A percentile compares a stretch with the other conserved stretches of the same genome.
Conservation (phyloP, 2,329 filamentous ascomycete genomes). For the Aspergillus caelatus region DNA sequence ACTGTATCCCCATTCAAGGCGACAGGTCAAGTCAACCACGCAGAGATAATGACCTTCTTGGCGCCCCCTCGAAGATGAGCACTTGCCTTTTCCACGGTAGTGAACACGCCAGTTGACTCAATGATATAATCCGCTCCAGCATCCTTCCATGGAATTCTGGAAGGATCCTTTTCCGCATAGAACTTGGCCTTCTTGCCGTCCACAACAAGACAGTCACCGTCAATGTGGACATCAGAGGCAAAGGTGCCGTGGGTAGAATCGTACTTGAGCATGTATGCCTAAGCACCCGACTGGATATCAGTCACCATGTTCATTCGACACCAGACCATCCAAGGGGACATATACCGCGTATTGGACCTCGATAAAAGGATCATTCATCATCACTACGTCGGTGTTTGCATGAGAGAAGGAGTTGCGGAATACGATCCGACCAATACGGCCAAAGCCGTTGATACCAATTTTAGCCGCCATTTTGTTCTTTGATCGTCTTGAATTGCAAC, state of each 20-base stretch:
- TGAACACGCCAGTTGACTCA: conserved; percentile 99
- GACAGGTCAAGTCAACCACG: conserved; percentile 91
- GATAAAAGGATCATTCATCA: conserved; percentile 99
- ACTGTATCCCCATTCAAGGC: conserved; percentile 98
- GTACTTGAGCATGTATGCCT: conserved; percentile 99
- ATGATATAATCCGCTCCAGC: conserved; percentile 90
- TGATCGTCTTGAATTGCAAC: too few relatives aligned
- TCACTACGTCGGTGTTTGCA: conserved; percentile 85
- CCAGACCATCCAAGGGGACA: conserved; percentile 49
- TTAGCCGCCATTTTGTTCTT: conserved; percentile 21
- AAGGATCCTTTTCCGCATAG: conserved; percentile 89
- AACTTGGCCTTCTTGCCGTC: conserved; percentile 95
- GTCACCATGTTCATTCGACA: neutral
- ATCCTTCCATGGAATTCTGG: conserved; percentile 85
- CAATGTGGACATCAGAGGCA: conserved; percentile 83
- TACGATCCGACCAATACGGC: conserved; percentile 94
- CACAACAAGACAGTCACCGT: conserved; percentile 74
- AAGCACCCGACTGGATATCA: neutral
- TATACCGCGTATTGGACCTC: conserved; percentile 96
- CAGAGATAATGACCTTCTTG: conserved; percentile 86
- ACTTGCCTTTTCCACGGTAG: conserved; percentile 92
- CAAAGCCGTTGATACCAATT: conserved; percentile 99
- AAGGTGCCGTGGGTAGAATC: conserved; percentile 96
- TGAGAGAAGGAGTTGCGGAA: conserved; percentile 98
- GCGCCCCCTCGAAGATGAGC: conserved; percentile 94